phyloP scores from a whole-genome alignment of 495 filamentous ascomycete genomes.

The Penicillium alfredii region DNA sequence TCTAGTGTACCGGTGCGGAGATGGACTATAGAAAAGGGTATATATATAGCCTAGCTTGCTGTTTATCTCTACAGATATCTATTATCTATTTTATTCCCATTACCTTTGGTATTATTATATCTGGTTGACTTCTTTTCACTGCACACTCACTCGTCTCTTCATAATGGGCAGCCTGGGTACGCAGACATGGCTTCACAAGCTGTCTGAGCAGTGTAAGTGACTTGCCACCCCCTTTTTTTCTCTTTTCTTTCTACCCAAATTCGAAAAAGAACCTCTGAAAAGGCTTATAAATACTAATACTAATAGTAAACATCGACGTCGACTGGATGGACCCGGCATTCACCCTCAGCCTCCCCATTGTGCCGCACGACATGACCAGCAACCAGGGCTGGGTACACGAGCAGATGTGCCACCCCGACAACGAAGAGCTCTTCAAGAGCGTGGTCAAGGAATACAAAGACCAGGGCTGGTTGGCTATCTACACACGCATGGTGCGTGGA shows the following conservation, averaged over 20 bases:
- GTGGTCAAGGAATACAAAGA: constrained; percentile 33
- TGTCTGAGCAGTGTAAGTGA: constrained; percentile 14
- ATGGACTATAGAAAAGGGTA: too few relatives aligned
- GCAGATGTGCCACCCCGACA: constrained; percentile 30
- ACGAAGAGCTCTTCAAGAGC: constrained; percentile 28
- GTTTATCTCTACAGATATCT: too few relatives aligned
- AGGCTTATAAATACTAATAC: background rate
- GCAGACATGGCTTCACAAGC: constrained; percentile 17
- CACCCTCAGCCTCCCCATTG: constrained; percentile 27
- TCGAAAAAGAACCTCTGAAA: background rate
- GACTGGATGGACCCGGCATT: constrained; percentile 39
- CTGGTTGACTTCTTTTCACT: too few relatives aligned
- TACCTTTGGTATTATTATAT: background rate
- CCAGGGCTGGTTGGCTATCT: constrained; percentile 35
- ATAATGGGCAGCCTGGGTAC: constrained; percentile 13
- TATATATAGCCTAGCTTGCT: too few relatives aligned
- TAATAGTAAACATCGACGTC: constrained; percentile 37
- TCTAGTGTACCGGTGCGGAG: too few relatives aligned
- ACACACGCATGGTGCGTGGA: constrained; percentile 29
- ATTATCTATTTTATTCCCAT: too few relatives aligned
- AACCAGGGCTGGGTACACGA: constrained; percentile 39
- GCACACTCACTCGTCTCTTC: too few relatives aligned
- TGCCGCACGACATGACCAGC: constrained; percentile 39
- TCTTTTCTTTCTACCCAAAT: too few relatives aligned
- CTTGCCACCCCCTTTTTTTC: too few relatives aligned